Base-by-base conservation (phyloP, 768 basidiomycete species). In the Lactifluus subvellereus region DNA sequence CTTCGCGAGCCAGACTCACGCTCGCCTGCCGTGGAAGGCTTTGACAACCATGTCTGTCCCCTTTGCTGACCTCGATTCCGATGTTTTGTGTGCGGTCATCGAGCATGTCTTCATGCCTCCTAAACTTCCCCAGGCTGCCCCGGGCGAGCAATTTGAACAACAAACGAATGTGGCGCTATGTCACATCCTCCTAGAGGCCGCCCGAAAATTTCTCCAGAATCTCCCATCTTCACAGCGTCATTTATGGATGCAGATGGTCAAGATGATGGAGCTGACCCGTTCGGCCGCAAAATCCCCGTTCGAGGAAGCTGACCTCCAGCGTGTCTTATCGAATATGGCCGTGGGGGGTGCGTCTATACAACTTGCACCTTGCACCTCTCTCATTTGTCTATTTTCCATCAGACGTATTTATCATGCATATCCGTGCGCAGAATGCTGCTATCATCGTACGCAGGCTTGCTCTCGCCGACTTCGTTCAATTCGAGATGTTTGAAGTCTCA, bases 401-500 rank as follows among this genome's bases (percentile, higher is more conserved):
- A 82, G 82, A 76, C 56, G 68, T 73, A 8, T 59, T 78, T 4
- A 70, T 72, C 20, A 72, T 79, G 47, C 73, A 73, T 5, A 72
- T 84, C 37, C 72, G 71, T 27, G 74, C 76, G 0, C 83, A 84
- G 60, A 84, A 84, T 54, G 81, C 78, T 3, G 79, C 74, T 10
- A 59, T 84, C 4, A 68, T 83, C n/a, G 35, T 61, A n/a, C 59
- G 64, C 48, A 54, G 33, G 27, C 47, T 48, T 20, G 43, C 43
- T 16, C 8, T n/a, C 14, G 3, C 11, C 4, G 43, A 65, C 6
- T 59, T 67, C 13, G 75, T 76, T 13, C 60, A 73, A 27, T 76
- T 79, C 59, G 82, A 83, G 64, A 69, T 71, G 7, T 84, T 84
- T 59, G 79, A 83, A 65, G 72, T 77, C 14, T 78, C 78, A 2